Evolutionary conservation across 257 asterid species (phyloP).

Genomic region (Leonotis leonurus): DNA sequence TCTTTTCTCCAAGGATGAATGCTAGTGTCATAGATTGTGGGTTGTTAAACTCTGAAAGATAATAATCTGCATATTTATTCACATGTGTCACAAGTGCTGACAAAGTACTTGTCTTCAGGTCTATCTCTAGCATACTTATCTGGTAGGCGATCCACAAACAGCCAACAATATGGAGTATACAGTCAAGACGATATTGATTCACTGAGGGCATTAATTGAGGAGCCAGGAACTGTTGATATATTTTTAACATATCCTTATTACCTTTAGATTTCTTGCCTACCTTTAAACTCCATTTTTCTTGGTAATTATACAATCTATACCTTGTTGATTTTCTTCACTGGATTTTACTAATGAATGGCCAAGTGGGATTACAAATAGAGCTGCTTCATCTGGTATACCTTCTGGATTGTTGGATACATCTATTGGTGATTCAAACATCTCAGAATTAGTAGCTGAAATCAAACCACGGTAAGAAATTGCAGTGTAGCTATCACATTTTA

Average conservation of each 20-base stretch:
- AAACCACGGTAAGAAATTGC: constrained; percentile 77
- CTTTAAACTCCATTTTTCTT: background rate
- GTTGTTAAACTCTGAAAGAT: background rate
- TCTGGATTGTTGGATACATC: constrained; percentile 49
- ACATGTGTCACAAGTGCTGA: constrained; percentile 16
- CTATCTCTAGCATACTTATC: constrained; percentile 76
- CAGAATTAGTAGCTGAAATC: constrained; percentile 82
- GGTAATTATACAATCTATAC: background rate
- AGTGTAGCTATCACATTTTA: background rate
- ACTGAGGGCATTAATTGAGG: constrained; percentile 85
- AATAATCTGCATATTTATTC: constrained; percentile 4
- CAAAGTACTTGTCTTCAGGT: constrained; percentile 41
- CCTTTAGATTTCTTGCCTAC: constrained; percentile 4
- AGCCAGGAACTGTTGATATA: constrained; percentile 71
- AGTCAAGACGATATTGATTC: constrained; percentile 93
- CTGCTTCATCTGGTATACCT: constrained; percentile 52
- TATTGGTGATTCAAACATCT: constrained; percentile 46
- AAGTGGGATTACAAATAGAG: constrained; percentile 50
- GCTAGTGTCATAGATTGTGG: background rate
- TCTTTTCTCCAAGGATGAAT: background rate
- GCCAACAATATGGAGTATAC: constrained; percentile 67
- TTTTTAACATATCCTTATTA: constrained; percentile 88
- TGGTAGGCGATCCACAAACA: constrained; percentile 64
- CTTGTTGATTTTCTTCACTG: constrained; percentile 44
- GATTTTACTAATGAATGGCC: constrained; percentile 92